Evolutionary conservation across 2,329 filamentous ascomycete genomes (phyloP).

Genomic region (Lojkania enalia): DNA sequence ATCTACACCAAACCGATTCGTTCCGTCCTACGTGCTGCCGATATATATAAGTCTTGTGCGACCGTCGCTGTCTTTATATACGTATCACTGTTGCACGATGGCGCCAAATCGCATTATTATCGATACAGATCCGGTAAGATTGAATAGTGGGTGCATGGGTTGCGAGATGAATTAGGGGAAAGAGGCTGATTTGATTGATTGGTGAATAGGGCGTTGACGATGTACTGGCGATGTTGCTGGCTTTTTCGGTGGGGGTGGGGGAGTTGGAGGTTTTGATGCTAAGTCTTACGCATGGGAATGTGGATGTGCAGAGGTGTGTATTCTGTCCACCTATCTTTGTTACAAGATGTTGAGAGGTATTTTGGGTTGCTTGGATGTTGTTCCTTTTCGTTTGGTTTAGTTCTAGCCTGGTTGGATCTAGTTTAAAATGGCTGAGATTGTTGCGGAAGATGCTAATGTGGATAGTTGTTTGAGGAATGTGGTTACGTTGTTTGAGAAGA

Average conservation of each 20-base stretch:
- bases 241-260: conserved; percentile 77
- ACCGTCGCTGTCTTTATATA: neutral
- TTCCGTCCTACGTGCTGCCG: too few species aligned
- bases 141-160: neutral
- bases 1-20: too few species aligned
- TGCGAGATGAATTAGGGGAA: conserved; percentile 7
- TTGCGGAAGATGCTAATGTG: neutral
- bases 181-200: neutral
- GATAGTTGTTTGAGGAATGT: conserved; percentile 81
- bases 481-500: conserved; percentile 85
- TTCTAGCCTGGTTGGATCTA: neutral
- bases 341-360: too few species aligned
- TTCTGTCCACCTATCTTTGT: conserved; percentile 2
- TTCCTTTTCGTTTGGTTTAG: neutral
- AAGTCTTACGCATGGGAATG: conserved; percentile 92
- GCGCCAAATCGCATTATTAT: conserved; percentile 74
- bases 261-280: conserved; percentile 85
- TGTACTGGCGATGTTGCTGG: conserved; percentile 82
- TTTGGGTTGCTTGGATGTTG: too few species aligned
- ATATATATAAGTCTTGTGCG: neutral
- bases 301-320: conserved; percentile 77
- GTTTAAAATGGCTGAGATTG: neutral
- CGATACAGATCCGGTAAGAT: conserved; percentile 84
- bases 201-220: conserved; percentile 75
- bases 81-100: conserved; percentile 33